Conservation (phyloP, 2,329 filamentous ascomycete genomes). For the Aspergillus ruber region DNA sequence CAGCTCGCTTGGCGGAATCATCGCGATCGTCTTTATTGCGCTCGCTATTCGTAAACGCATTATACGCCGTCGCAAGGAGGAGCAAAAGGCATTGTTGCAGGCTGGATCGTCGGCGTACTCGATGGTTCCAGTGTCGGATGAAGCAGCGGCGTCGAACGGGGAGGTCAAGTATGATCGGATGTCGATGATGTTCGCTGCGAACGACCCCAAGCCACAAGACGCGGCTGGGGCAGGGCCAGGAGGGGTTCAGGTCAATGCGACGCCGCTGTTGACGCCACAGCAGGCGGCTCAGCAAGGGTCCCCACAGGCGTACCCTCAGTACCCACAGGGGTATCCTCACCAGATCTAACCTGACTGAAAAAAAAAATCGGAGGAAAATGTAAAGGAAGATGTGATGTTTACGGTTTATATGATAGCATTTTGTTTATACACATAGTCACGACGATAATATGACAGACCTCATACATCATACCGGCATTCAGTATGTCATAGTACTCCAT, state of each 20-base stretch:
- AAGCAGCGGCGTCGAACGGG: background rate
- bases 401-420: too few relatives aligned
- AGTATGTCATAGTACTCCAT: too few relatives aligned
- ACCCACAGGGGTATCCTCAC: background rate
- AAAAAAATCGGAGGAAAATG: too few relatives aligned
- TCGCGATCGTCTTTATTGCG: background rate
- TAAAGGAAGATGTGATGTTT: too few relatives aligned
- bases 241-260: background rate
- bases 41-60: background rate
- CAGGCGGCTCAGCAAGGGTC: background rate
- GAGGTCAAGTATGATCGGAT: background rate
- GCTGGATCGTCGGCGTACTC: background rate
- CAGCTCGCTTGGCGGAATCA: background rate
- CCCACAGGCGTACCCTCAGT: background rate
- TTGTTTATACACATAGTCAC: too few relatives aligned
- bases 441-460: too few relatives aligned
- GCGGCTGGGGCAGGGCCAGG: background rate
- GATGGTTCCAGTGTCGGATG: background rate
- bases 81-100: background rate
- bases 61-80: background rate
- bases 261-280: background rate
- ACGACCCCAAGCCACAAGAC: background rate
- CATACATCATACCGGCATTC: too few relatives aligned
- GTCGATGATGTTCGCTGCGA: slow-evolving; percentile 1
- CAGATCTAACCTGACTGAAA: background rate